These are phyloP conservation scores for Casuarina cunninghamiana DNA, from an alignment of 306 rosid genomes.

Conservation along the genomic window DNA sequence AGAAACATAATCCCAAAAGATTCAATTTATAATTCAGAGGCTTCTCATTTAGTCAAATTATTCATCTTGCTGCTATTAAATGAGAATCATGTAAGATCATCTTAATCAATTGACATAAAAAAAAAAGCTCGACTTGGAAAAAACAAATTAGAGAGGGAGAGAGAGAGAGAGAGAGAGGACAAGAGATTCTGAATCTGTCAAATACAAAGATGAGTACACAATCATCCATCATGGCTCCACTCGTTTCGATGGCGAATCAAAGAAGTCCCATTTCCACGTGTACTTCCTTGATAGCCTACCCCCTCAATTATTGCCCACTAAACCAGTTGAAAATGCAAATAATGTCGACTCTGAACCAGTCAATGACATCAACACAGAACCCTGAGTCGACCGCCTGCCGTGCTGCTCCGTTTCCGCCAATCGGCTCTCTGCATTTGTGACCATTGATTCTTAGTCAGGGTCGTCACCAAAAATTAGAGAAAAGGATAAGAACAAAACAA, in stretches of 20 bases:
- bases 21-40: too few species aligned
- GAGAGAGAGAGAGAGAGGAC: too few species aligned
- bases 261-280: not conserved
- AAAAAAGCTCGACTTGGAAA: too few species aligned
- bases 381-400: not conserved
- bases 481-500: slow-evolving; percentile 17
- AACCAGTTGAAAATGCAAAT: not conserved
- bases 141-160: too few species aligned
- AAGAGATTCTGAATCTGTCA: not conserved
- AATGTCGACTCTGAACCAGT: not conserved
- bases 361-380: not conserved
- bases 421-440: not conserved
- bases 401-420: too few species aligned
- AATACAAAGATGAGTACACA: not conserved
- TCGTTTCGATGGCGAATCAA: not conserved
- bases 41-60: too few species aligned
- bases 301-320: not conserved
- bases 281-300: not conserved
- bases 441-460: not conserved
- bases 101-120: too few species aligned
- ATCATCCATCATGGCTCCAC: not conserved
- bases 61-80: too few species aligned
- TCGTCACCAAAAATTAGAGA: not conserved
- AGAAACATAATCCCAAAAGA: too few species aligned
- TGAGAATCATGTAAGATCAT: too few species aligned